phyloP scores from a whole-genome alignment of 1,139 yeast species.

The Yamadazyma friedrichii region DNA sequence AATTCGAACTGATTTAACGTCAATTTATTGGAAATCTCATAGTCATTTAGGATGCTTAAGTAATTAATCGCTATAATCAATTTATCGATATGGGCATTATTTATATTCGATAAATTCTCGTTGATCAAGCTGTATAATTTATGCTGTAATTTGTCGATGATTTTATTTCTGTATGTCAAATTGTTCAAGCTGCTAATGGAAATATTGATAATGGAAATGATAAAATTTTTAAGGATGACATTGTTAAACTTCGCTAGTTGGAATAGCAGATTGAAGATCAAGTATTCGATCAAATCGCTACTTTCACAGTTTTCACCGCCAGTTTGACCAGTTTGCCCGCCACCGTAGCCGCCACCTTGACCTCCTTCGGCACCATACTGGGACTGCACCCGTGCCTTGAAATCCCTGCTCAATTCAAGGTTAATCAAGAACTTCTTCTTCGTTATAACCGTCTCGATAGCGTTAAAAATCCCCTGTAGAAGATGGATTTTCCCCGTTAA shows the following conservation, averaged over 20 bases:
- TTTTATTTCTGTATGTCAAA: constrained; percentile 19
- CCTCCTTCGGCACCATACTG: no score
- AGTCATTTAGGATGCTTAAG: constrained; percentile 37
- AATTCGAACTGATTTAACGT: constrained; percentile 26
- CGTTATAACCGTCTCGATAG: constrained; percentile 31
- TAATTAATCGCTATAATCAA: constrained; percentile 27
- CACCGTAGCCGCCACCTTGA: no score
- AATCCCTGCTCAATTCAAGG: constrained; percentile 7
- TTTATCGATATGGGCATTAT: background rate
- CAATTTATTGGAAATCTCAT: constrained; percentile 33
- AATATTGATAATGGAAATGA: constrained; percentile 31
- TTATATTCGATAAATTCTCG: background rate
- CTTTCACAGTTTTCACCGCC: constrained; percentile 1
- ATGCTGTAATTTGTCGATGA: constrained; percentile 1
- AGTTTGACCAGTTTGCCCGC: no score
- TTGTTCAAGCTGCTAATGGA: constrained; percentile 30
- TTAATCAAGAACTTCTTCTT: constrained; percentile 29
- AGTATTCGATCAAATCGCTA: constrained; percentile 4
- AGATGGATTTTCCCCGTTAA: constrained; percentile 14
- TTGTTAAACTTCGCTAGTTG: constrained; percentile 5
- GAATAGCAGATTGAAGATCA: constrained; percentile 6
- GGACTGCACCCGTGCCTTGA: constrained; percentile 1
- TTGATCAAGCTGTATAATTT: background rate
- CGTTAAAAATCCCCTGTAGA: constrained; percentile 19
- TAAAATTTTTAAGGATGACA: constrained; percentile 26